Percentiles rank a stretch among this genome's conserved stretches.
These are phyloP conservation scores for Penicillium rolfsii DNA, from an alignment of 2,329 filamentous ascomycete species.

Conservation along the genomic window DNA sequence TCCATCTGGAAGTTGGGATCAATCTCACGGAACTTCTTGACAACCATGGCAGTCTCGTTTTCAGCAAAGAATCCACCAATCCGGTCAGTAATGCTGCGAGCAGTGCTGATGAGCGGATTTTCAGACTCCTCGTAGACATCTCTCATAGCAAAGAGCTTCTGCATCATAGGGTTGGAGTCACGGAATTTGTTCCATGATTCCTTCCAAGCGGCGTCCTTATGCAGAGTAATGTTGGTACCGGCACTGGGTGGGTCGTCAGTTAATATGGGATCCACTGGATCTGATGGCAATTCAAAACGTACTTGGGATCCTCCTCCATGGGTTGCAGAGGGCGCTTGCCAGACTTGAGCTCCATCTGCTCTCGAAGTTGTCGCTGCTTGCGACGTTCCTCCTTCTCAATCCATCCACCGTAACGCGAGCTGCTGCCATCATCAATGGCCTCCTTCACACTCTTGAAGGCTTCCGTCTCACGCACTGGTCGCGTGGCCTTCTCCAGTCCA, in stretches of 20 bases:
- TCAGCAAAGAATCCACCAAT: constrained; percentile 97
- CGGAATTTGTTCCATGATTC: constrained; percentile 97
- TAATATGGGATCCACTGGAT: constrained; percentile 32
- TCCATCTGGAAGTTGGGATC: constrained; percentile 94
- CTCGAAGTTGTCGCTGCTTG: constrained; percentile 73
- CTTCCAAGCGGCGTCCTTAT: constrained; percentile 97
- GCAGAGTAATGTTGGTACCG: constrained; percentile 88
- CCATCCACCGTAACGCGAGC: constrained; percentile 94
- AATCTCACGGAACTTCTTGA: constrained; percentile 97
- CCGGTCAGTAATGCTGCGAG: constrained; percentile 88
- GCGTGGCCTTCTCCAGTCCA: constrained; percentile 90
- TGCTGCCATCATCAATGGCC: constrained; percentile 95
- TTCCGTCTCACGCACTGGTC: constrained; percentile 91
- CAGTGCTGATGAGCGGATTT: constrained; percentile 90
- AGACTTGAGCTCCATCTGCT: constrained; percentile 62
- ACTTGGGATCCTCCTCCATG: constrained; percentile 85
- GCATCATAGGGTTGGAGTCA: constrained; percentile 84
- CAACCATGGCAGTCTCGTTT: constrained; percentile 95
- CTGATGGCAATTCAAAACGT: constrained; percentile 47
- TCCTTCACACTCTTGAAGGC: constrained; percentile 93
- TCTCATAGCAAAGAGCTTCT: constrained; percentile 84
- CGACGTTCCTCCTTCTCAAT: constrained; percentile 92
- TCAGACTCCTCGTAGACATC: constrained; percentile 93
- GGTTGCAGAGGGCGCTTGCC: constrained; percentile 59
- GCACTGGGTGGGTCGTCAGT: constrained; percentile 61